A percentile compares a stretch with the other conserved stretches of the same genome.
Conservation (phyloP, 257 asterid species). For the Solanum piurae region DNA sequence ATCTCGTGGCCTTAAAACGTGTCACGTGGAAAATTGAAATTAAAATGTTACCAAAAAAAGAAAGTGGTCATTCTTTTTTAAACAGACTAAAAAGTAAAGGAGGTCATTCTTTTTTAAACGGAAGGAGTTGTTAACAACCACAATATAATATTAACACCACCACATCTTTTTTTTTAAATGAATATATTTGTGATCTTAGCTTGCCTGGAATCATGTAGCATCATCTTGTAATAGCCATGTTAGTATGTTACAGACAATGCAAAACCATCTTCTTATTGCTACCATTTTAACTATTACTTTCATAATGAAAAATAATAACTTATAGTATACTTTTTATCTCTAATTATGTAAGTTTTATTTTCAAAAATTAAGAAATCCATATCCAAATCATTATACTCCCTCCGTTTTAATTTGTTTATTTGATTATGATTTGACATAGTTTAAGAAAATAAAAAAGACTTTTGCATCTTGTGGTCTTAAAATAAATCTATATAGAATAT, state of each 20-base stretch:
- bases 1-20: too few species aligned
- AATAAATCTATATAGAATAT: neutral
- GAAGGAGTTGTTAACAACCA: too few species aligned
- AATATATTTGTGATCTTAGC: neutral
- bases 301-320: neutral
- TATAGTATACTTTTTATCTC: neutral
- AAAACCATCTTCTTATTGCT: too few species aligned
- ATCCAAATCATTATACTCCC: neutral
- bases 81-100: too few species aligned
- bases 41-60: too few species aligned
- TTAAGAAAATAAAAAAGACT: neutral
- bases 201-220: neutral
- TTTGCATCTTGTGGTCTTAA: neutral
- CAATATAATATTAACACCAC: neutral
- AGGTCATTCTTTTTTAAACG: too few species aligned
- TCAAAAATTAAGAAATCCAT: neutral
- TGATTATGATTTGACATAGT: neutral
- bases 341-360: neutral
- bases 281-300: neutral
- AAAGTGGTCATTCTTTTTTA: too few species aligned
- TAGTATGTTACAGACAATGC: neutral
- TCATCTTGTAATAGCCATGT: neutral
- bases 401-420: too few species aligned
- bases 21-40: too few species aligned
- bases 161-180: neutral